phyloP scores from a whole-genome alignment of 2,329 filamentous ascomycete species.

The Penicillium sp. region DNA sequence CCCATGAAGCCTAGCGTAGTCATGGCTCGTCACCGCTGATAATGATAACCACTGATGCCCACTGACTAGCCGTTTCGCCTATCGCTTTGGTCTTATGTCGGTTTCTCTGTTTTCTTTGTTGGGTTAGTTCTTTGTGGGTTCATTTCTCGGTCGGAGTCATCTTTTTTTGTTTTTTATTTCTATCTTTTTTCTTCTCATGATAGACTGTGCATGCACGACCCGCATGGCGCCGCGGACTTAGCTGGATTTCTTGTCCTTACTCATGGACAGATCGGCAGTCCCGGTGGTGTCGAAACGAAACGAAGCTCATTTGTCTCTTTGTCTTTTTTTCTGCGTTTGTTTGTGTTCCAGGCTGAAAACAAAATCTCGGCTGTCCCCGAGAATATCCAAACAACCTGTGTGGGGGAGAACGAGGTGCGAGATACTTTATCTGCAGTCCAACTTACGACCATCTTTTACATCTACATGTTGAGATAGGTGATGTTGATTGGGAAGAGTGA shows the following conservation, averaged over 20 bases:
- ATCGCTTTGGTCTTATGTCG: conserved; percentile 18
- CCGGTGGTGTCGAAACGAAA: conserved; percentile 10
- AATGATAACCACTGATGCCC: background rate
- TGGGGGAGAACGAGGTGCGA: background rate
- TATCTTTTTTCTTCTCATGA: conserved; percentile 6
- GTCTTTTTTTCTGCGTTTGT: conserved; percentile 1
- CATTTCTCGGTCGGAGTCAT: conserved; percentile 9
- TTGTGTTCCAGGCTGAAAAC: background rate
- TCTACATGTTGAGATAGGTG: background rate
- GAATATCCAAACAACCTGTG: background rate
- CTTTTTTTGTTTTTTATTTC: background rate
- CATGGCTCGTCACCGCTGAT: conserved; percentile 42
- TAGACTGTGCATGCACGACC: conserved; percentile 19
- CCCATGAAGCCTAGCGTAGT: conserved; percentile 46
- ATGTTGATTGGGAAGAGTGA: background rate
- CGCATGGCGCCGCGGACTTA: conserved; percentile 12
- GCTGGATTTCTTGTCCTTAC: background rate
- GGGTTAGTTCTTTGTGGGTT: background rate
- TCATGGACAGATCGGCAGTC: background rate
- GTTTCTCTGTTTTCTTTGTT: conserved; percentile 1
- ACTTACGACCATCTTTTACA: conserved; percentile 17
- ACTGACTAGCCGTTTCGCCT: conserved; percentile 2
- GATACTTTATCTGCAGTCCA: background rate
- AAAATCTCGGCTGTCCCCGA: background rate
- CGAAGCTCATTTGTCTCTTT: conserved; percentile 11